Percentiles rank a stretch among this genome's conserved stretches.
Conservation (phyloP, 2,329 filamentous ascomycete genomes). For the Monosporascus sp. region DNA sequence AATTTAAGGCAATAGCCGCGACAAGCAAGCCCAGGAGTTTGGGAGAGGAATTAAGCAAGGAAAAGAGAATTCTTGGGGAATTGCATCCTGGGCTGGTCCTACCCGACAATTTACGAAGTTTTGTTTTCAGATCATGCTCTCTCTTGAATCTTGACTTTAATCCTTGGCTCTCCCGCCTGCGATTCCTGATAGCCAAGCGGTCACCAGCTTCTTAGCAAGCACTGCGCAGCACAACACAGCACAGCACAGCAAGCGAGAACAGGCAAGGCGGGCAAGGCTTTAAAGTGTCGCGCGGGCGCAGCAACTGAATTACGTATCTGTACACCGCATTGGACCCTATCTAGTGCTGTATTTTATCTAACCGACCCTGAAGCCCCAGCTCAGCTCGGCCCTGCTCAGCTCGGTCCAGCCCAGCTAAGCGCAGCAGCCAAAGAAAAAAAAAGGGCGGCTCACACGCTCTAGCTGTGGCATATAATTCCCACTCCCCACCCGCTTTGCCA, state of each 20-base stretch:
- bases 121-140: not conserved
- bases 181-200: not conserved
- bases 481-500: not conserved
- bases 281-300: not conserved
- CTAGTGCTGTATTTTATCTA: not conserved
- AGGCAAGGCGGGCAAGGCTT: not conserved
- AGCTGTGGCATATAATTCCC: not conserved
- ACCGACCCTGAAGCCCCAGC: not conserved
- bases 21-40: slow-evolving; percentile 9
- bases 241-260: not conserved
- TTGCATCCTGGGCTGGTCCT: slow-evolving; percentile 20
- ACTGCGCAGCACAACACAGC: not conserved
- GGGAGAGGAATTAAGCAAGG: not conserved
- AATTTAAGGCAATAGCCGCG: not conserved
- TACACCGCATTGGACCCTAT: not conserved
- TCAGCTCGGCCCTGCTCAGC: not conserved
- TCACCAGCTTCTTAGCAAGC: not conserved
- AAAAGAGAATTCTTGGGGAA: slow-evolving; percentile 5
- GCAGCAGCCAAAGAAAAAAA: not conserved
- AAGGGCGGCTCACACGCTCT: not conserved
- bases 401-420: not conserved
- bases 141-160: slow-evolving; percentile 1
- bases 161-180: not conserved
- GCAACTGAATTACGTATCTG: not conserved
- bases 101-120: slow-evolving; percentile 14